phyloP scores from a whole-genome alignment of 1,284 basidiomycete genomes.

The Ustilago sp. region DNA sequence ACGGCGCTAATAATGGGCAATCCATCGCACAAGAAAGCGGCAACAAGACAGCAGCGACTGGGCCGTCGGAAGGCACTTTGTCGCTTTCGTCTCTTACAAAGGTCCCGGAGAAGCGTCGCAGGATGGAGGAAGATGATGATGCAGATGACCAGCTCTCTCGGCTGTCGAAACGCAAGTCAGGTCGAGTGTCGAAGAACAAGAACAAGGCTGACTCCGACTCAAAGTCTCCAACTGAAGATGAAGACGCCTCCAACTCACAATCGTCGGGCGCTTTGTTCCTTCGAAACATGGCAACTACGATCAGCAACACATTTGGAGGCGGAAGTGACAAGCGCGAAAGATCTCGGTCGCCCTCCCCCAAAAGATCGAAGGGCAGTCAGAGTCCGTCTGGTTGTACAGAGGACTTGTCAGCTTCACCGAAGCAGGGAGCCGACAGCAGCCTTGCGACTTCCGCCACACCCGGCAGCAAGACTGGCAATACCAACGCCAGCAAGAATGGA shows the following conservation, averaged over 20 bases:
- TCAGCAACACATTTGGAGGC: conserved; percentile 39
- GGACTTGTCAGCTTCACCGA: conserved; percentile 16
- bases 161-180: conserved; percentile 49
- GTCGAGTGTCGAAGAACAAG: conserved; percentile 35
- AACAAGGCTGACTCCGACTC: conserved; percentile 12
- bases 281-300: conserved; percentile 44
- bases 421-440: conserved; percentile 14
- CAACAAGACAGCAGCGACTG: conserved; percentile 39
- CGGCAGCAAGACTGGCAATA: conserved; percentile 10
- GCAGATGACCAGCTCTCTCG: conserved; percentile 44
- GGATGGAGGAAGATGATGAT: conserved; percentile 49
- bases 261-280: conserved; percentile 28
- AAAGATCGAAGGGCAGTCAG: conserved; percentile 19
- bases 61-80: conserved; percentile 65
- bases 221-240: conserved; percentile 16
- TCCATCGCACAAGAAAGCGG: conserved; percentile 15
- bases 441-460: conserved; percentile 4
- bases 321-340: conserved; percentile 25
- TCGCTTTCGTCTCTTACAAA: conserved; percentile 71
- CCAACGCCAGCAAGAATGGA: conserved; percentile 24
- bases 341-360: conserved; percentile 37
- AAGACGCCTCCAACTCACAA: conserved; percentile 13
- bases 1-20: neutral
- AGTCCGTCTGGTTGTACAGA: conserved; percentile 13
- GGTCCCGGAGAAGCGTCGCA: conserved; percentile 74